phyloP scores from a whole-genome alignment of 2,329 filamentous ascomycete genomes.

The Fusarium sp. region DNA sequence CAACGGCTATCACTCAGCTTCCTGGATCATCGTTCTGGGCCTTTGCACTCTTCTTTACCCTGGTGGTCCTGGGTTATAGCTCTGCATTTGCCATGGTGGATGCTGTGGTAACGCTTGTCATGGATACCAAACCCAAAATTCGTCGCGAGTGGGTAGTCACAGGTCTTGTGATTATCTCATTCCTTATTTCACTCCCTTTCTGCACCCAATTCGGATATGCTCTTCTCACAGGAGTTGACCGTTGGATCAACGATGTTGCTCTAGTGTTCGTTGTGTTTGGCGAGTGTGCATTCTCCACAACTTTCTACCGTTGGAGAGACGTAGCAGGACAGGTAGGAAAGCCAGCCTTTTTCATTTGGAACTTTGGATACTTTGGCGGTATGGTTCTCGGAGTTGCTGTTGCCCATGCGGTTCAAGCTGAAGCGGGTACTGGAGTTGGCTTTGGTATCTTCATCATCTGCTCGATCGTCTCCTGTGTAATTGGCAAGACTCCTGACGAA shows the following conservation, averaged over 20 bases:
- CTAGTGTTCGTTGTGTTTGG: slow-evolving; percentile 65
- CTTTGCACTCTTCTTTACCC: slow-evolving; percentile 66
- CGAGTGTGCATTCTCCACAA: slow-evolving; percentile 63
- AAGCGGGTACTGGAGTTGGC: slow-evolving; percentile 61
- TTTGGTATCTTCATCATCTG: slow-evolving; percentile 62
- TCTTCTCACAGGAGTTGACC: slow-evolving; percentile 63
- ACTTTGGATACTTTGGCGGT: slow-evolving; percentile 63
- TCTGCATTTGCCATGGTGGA: slow-evolving; percentile 70
- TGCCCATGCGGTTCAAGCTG: slow-evolving; percentile 57
- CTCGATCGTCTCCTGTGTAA: slow-evolving; percentile 50
- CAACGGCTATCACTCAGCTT: slow-evolving; percentile 66
- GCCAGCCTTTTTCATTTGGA: slow-evolving; percentile 57
- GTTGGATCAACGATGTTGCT: slow-evolving; percentile 65
- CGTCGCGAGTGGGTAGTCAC: slow-evolving; percentile 61
- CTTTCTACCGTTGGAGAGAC: slow-evolving; percentile 62
- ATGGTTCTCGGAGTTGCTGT: slow-evolving; percentile 63
- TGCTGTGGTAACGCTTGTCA: slow-evolving; percentile 62
- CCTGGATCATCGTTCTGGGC: slow-evolving; percentile 68
- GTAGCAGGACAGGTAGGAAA: slow-evolving; percentile 57
- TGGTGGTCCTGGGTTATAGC: slow-evolving; percentile 67
- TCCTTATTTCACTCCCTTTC: slow-evolving; percentile 65
- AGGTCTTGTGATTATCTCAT: slow-evolving; percentile 58
- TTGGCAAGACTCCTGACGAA: slow-evolving; percentile 56
- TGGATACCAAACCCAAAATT: slow-evolving; percentile 57
- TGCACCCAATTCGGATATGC: slow-evolving; percentile 68